These are phyloP conservation scores for Marasmius fiardii DNA, from an alignment of 1,284 basidiomycete genomes.

Conservation along the genomic window DNA sequence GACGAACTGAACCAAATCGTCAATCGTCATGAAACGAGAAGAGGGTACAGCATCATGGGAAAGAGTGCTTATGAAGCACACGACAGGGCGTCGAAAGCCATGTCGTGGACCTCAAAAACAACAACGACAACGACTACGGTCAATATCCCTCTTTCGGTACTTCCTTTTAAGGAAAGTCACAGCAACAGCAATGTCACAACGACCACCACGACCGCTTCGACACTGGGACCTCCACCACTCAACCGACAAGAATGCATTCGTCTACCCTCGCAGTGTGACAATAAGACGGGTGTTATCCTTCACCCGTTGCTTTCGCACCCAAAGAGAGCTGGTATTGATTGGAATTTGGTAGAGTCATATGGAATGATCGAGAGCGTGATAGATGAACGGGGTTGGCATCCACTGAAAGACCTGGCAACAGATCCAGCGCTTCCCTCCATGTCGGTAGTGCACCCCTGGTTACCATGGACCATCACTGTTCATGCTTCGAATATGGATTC, in stretches of 20 bases:
- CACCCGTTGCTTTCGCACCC: background rate
- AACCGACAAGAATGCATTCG: background rate
- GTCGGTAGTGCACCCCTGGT: slow-evolving; percentile 7
- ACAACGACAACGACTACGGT: no score
- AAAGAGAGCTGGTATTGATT: background rate
- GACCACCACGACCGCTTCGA: background rate
- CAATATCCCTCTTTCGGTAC: no score
- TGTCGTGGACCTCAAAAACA: no score
- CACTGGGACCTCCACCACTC: background rate
- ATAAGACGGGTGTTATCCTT: background rate
- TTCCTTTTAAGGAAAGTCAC: background rate
- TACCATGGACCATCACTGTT: slow-evolving; percentile 12
- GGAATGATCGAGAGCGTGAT: background rate
- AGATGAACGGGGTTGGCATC: background rate
- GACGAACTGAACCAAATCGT: no score
- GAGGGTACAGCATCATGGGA: no score
- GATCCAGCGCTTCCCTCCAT: slow-evolving; percentile 11
- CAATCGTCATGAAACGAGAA: no score
- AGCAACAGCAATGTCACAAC: no score
- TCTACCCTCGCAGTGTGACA: background rate
- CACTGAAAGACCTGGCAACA: slow-evolving; percentile 4
- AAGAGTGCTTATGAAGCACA: no score
- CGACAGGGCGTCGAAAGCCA: no score
- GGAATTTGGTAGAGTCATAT: background rate
- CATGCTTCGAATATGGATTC: background rate